Evolutionary conservation across 352 stramenopile species (phyloP), one percentile per base, ranked within the genome.

Genomic region (Pythium guiyangense): DNA sequence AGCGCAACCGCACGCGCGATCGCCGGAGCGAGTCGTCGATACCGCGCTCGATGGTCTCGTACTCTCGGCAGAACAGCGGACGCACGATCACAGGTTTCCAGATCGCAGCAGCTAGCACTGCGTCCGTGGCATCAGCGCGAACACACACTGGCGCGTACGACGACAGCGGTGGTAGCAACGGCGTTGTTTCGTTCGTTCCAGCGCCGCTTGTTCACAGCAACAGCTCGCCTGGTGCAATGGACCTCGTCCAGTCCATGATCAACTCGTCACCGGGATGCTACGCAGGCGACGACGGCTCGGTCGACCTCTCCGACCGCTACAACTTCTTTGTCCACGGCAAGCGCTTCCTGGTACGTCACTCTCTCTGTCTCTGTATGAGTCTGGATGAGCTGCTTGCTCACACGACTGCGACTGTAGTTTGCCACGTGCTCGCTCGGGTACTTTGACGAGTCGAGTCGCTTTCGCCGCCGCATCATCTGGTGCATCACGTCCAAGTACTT

Each of bases 271-370:
- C 77, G 1, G 69, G 70, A 1, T 78, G 62, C 52, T 85, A 85
- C 62, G 57, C 65, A n/a, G 68, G 64, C 44, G 74, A 87, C 35
- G 77, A 87, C 47, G 73, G 77, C 12, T 82, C 70, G 4, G 52
- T 58, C 46, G 70, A 82, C 49, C 67, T 85, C n/a, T 62, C 60
- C 1, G 70, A 85, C 35, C 62, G 72, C 27, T 87, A 86, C 51
- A 84, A 86, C 39, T 86, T 86, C 47, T 86, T 70, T 62, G 69
- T 62, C 2, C 73, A 84, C 49, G 76, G 73, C 60, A 69, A 69
- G 31, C 69, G 76, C 39, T 84, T 74, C 50, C 59, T 86, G 25
- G 64, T 74, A 58, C 49, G 59, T 62, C 26, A 4, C 29, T 1
- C 9, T n/a, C 6, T 20, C 25, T 49, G 4, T 31, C 8, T 49